Evolutionary conservation across 306 rosid genomes (phyloP), one percentile per base, ranked within the genome.

Genomic region (Neltuma alba): DNA sequence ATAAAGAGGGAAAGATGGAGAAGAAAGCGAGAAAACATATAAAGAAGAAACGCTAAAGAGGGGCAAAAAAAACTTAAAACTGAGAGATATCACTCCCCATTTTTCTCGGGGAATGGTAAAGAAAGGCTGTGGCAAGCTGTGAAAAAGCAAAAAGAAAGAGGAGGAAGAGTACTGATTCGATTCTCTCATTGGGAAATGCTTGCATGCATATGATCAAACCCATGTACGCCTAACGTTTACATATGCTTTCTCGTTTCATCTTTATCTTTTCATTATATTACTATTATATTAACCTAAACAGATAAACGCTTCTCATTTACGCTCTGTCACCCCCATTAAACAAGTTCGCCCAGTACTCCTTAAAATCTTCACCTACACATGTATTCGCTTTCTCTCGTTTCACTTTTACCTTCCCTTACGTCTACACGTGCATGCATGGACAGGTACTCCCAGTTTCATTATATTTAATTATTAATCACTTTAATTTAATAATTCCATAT

Each of bases 141-240:
- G 89, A 87, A 89, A 86, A 90, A 92, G 97, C 92, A 85, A 92
- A 94, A 92, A 86, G 80, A 87, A 92, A 87, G 89, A 86, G 23
- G 64, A 54, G 69, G 36, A 82, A 82, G 93, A 83, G 92, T 88
- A 87, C 92, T 89, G 91, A 91, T 91, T 92, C 97, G 97, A 94
- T 92, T 92, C 97, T 92, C 92, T 86, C 90, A 84, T 92, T 86
- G 97, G 94, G 91, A 89, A 91, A 85, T 90, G 97, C 93, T 92
- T 91, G 93, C 97, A 91, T 94, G 97, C 98, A 92, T 86, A 33
- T 83, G 77, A 85, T 83, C 87, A 77, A 81, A 79, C 83, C 83
- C 82, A 77, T 57, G 33, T 62, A 78, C 77, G 36, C 79, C 71
- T 61, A 87, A 82, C 87, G 85, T 90, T 75, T 87, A 67, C 81